A percentile compares a stretch with the other conserved stretches of the same genome.
These are phyloP conservation scores for Pulveroboletus sp. DNA, from an alignment of 1,284 basidiomycete species.

Conservation along the genomic window DNA sequence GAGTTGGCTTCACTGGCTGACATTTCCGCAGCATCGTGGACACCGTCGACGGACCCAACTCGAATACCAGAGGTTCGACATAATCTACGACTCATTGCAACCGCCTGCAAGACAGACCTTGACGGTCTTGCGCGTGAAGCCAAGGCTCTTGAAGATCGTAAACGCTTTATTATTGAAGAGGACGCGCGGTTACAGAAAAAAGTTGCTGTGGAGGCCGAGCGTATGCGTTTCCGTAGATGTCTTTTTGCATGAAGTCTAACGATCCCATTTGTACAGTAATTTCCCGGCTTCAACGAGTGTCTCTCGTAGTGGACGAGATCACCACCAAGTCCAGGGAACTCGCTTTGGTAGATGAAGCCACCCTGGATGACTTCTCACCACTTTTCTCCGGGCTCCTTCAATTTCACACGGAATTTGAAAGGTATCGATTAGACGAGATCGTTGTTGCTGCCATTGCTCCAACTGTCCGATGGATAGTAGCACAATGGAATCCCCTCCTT, in stretches of 20 bases:
- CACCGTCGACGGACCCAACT: conserved; percentile 78
- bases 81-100: conserved; percentile 85
- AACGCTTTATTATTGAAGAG: conserved; percentile 73
- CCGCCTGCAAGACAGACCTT: conserved; percentile 78
- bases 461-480: conserved; percentile 62
- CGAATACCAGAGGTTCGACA: conserved; percentile 94
- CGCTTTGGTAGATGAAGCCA: conserved; percentile 59
- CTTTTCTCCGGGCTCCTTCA: conserved; percentile 71
- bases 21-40: conserved; percentile 76
- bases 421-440: conserved; percentile 83
- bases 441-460: conserved; percentile 89
- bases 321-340: conserved; percentile 59
- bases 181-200: conserved; percentile 63
- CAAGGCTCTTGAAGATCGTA: conserved; percentile 74
- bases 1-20: conserved; percentile 83
- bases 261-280: conserved; percentile 51
- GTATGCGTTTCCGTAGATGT: conserved; percentile 41
- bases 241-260: conserved; percentile 14
- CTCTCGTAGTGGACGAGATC: conserved; percentile 71
- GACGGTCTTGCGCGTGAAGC: conserved; percentile 89
- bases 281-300: conserved; percentile 69
- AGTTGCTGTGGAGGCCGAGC: conserved; percentile 69
- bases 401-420: conserved; percentile 76
- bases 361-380: conserved; percentile 68
- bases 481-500: conserved; percentile 70